Base-by-base conservation (phyloP, 768 basidiomycete genomes). In the Tylopilus cervinicoccineus region DNA sequence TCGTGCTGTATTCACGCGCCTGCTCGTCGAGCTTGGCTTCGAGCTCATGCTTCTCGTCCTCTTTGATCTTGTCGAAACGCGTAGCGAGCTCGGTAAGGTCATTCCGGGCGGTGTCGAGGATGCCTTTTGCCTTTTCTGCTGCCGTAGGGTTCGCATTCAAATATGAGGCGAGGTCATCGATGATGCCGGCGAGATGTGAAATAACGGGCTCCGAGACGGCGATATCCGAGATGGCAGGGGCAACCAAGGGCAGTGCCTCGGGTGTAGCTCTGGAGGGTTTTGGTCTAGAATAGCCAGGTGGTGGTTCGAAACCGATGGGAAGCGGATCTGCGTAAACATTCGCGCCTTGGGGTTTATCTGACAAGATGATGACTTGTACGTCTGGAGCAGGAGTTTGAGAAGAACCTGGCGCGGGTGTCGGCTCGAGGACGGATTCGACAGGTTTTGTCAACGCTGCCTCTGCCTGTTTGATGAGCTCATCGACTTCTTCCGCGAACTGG, bases 291-390 rank as follows among this genome's bases (percentile, higher is more conserved):
- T 82, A 97, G 17, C 95, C 95, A 20, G 91, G 91, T 28, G 95
- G 94, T 10, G 87, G 91, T 66, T 97, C 93, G 64, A 89, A 91
- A 12, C 93, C 95, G 43, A 99, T 69, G n/a, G 95, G 96, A 20
- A 98, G 74, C 6, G 86, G 84, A 16, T 70, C 77, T 38, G 71
- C 68, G 62, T 95, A 95, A 6, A 63, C 43, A 38, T 71, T 70
- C 24, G 29, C 2, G 8, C 70, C 69, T 52, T 47, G 45, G 42
- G 63, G 52, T 10, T 53, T 50, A 23, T 62, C 63, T 3, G 58
- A 45, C 40, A 61, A 46, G 17, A 64, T 52, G n/a, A 66, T 38
- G 17, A 68, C 42, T 16, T 66, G 63, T 3, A 59, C 58, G 9
- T 57, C 54, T 31, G 43, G 56, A 14, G 64, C 54, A 11, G 59